phyloP scores from a whole-genome alignment of 1,284 basidiomycete species.

The Sporisorium iseilematis-ciliati region DNA sequence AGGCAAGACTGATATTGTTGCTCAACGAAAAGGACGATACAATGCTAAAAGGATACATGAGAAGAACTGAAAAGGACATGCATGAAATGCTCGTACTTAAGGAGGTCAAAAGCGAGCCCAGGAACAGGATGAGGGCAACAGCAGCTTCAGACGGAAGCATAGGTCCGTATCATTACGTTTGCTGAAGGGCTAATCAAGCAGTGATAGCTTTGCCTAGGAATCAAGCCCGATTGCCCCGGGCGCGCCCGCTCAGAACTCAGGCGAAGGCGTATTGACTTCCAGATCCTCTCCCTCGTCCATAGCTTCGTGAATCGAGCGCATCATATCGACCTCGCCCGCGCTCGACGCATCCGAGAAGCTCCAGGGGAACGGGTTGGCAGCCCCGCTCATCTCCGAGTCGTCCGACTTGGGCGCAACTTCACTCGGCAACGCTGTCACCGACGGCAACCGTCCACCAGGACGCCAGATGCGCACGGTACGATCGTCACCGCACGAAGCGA shows the following conservation, averaged over 20 bases:
- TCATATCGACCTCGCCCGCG: conserved; percentile 35
- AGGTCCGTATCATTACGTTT: too few relatives aligned
- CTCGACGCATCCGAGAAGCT: conserved; percentile 31
- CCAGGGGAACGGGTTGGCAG: conserved; percentile 53
- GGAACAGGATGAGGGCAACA: too few relatives aligned
- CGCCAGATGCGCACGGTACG: conserved; percentile 63
- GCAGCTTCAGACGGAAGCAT: not conserved
- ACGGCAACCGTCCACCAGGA: conserved; percentile 32
- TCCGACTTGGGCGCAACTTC: conserved; percentile 35
- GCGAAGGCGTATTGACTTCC: conserved; percentile 13
- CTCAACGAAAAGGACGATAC: not conserved
- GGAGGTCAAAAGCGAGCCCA: not conserved
- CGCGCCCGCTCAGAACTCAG: conserved; percentile 12
- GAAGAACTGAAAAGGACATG: not conserved
- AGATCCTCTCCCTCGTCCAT: conserved; percentile 36
- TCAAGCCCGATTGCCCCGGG: not conserved
- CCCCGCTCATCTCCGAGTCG: conserved; percentile 43
- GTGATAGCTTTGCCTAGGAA: conserved; percentile 1
- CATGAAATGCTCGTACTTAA: conserved; percentile 2
- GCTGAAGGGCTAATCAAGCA: not conserved
- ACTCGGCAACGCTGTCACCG: not conserved
- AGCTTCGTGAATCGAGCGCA: conserved; percentile 39
- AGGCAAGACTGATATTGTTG: not conserved
- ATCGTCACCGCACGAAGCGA: conserved; percentile 75
- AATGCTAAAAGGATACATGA: conserved; percentile 11